Evolutionary conservation across 163 green algal species (phyloP).

Genomic region (Prototheca wickerhamii): DNA sequence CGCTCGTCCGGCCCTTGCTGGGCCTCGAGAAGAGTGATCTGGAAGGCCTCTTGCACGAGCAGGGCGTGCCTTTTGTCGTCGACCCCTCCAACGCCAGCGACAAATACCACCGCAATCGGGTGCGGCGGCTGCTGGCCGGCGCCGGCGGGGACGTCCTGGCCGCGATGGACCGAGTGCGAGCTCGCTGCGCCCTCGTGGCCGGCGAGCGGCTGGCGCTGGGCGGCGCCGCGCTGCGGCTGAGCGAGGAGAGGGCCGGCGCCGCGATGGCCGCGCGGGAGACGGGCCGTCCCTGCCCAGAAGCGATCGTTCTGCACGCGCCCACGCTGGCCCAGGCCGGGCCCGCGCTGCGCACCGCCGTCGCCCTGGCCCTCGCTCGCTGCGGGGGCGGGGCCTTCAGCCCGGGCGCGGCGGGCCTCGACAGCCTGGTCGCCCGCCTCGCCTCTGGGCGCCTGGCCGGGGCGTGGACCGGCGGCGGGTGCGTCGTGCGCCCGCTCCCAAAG

Average conservation of each 20-base stretch:
- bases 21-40: constrained; percentile 18
- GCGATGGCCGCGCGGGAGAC: not conserved
- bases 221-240: not conserved
- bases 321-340: not conserved
- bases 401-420: not conserved
- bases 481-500: constrained; percentile 6
- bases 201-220: not conserved
- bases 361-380: constrained; percentile 6
- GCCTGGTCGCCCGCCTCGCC: not conserved
- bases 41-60: not conserved
- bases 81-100: constrained; percentile 30
- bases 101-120: constrained; percentile 20
- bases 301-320: not conserved
- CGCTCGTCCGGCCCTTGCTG: constrained; percentile 27
- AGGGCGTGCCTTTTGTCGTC: constrained; percentile 9
- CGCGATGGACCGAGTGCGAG: constrained; percentile 10
- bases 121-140: constrained; percentile 8
- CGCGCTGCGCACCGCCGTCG: not conserved
- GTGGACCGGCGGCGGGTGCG: constrained; percentile 19
- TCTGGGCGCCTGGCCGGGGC: not conserved
- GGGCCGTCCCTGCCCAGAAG: not conserved
- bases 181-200: not conserved
- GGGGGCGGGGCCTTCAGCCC: constrained; percentile 9
- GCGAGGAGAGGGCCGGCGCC: too few species aligned
- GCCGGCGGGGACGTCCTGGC: not conserved